A percentile compares a stretch with the other conserved stretches of the same genome.
Evolutionary conservation across 139 green algal genomes (phyloP).

Genomic region (Chlamydomonas applanata): DNA sequence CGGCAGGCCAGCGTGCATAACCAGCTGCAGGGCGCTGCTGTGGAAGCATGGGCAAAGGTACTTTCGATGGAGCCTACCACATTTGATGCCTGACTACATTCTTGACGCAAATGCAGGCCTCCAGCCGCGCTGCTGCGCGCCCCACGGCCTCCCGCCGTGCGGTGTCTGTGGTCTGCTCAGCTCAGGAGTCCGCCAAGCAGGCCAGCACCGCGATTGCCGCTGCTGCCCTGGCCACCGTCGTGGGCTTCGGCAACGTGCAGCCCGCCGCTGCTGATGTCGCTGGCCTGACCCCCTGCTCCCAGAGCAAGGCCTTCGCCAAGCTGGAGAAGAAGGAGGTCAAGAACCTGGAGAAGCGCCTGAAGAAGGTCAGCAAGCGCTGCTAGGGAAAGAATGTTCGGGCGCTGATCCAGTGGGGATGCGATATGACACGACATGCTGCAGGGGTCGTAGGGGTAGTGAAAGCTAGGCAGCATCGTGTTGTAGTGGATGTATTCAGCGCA

Average conservation of each 20-base stretch:
- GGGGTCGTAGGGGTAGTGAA: no score
- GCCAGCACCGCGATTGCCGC: conserved; percentile 55
- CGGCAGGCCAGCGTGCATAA: no score
- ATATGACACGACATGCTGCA: no score
- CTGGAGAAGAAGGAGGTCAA: conserved; percentile 93
- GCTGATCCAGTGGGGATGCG: background rate
- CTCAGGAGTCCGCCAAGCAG: conserved; percentile 39
- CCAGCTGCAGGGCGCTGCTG: background rate
- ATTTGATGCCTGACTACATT: conserved; percentile 8
- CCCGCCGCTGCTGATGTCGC: conserved; percentile 86
- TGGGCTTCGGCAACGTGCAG: conserved; percentile 66
- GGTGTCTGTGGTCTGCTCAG: conserved; percentile 35
- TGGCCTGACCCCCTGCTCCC: conserved; percentile 92
- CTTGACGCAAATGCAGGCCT: conserved; percentile 6
- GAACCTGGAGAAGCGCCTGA: conserved; percentile 79
- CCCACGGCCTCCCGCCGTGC: conserved; percentile 11
- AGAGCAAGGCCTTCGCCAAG: conserved; percentile 95
- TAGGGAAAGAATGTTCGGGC: background rate
- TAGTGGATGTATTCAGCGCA: no score
- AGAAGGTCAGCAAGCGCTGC: conserved; percentile 53
- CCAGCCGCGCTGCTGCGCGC: background rate
- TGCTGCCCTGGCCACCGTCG: conserved; percentile 61
- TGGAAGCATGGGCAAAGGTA: background rate
- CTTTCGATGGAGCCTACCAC: background rate
- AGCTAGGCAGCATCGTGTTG: no score